phyloP scores from a whole-genome alignment of 1,284 basidiomycete genomes.

The Leucoagaricus sp. region DNA sequence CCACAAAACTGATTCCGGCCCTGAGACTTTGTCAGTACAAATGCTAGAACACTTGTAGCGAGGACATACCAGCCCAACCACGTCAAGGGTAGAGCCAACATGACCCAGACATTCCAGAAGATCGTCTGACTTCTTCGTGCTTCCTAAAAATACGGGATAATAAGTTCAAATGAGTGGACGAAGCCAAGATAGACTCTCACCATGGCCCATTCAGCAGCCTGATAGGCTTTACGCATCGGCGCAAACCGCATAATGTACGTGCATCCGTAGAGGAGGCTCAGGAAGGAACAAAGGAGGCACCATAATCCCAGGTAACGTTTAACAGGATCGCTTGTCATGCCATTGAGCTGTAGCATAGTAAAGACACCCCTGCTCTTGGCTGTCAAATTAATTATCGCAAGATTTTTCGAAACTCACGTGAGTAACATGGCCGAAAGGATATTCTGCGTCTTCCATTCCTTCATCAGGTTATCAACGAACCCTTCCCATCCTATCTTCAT shows the following conservation, averaged over 20 bases:
- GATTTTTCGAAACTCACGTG: not conserved
- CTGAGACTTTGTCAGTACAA: slow-evolving; percentile 29
- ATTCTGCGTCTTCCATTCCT: not conserved
- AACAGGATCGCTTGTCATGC: not conserved
- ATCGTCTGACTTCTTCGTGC: slow-evolving; percentile 55
- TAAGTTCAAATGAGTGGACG: not conserved
- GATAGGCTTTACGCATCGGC: slow-evolving; percentile 66
- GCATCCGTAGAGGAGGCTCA: slow-evolving; percentile 64
- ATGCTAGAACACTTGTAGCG: not conserved
- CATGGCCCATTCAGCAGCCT: slow-evolving; percentile 64
- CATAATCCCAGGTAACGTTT: slow-evolving; percentile 9
- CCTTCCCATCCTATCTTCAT: not conserved
- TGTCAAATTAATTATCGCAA: not conserved
- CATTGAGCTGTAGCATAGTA: slow-evolving; percentile 12
- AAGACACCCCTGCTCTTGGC: slow-evolving; percentile 8
- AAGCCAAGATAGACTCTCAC: slow-evolving; percentile 32
- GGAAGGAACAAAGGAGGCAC: slow-evolving; percentile 4
- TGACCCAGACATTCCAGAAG: slow-evolving; percentile 72
- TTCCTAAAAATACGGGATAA: slow-evolving; percentile 47
- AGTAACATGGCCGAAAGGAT: not conserved
- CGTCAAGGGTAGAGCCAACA: slow-evolving; percentile 55
- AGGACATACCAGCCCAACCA: slow-evolving; percentile 10
- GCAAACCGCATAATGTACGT: slow-evolving; percentile 61
- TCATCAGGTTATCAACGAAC: not conserved
- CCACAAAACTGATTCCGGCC: slow-evolving; percentile 67